phyloP scores from a whole-genome alignment of 176 grass and related monocot genomes.

The Sorghum bicolor region Sorghum_bicolor_NCBIv3 NC_012878.2:58434501-58435000 shows the following conservation, averaged over 20 bases:
- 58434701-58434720: slow-evolving; percentile 63
- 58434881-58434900: slow-evolving; percentile 62
- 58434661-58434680: slow-evolving; percentile 53
- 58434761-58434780: slow-evolving; percentile 64
- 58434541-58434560: slow-evolving; percentile 42
- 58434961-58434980: slow-evolving; percentile 57
- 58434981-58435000: slow-evolving; percentile 72
- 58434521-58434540: slow-evolving; percentile 53
- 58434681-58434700: slow-evolving; percentile 76
- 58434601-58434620: slow-evolving; percentile 61
- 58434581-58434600: slow-evolving; percentile 53
- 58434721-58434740: slow-evolving; percentile 55
- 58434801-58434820: slow-evolving; percentile 68
- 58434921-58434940: slow-evolving; percentile 80
- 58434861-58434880: slow-evolving; percentile 82
- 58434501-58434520: slow-evolving; percentile 58
- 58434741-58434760: slow-evolving; percentile 72
- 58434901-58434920: slow-evolving; percentile 85
- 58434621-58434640: slow-evolving; percentile 75
- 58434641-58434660: slow-evolving; percentile 60
- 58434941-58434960: slow-evolving; percentile 79
- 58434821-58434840: slow-evolving; percentile 71
- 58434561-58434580: slow-evolving; percentile 20
- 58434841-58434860: slow-evolving; percentile 78
- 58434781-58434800: slow-evolving; percentile 67